These are phyloP conservation scores for Boletus subparvulus DNA, from an alignment of 768 basidiomycete genomes.

Conservation along the genomic window DNA sequence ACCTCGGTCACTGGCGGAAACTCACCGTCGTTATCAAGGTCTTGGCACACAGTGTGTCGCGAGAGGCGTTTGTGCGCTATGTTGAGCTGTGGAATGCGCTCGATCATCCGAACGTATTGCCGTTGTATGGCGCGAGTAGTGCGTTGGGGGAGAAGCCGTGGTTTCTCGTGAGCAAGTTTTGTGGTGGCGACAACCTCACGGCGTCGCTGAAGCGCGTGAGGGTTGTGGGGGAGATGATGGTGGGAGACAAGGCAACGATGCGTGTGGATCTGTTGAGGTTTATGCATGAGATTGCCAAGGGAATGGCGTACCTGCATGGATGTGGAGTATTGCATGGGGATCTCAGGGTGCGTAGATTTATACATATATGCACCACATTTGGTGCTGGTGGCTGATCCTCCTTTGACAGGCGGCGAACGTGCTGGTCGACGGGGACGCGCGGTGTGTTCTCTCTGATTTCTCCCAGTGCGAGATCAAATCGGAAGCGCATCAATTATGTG, in stretches of 20 bases:
- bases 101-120: conserved; percentile 66
- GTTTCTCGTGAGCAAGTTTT: conserved; percentile 78
- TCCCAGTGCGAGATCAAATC: conserved; percentile 79
- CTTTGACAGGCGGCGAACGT: conserved; percentile 65
- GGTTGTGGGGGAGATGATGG: not conserved
- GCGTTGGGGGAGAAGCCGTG: conserved; percentile 67
- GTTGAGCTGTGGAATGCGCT: conserved; percentile 72
- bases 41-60: conserved; percentile 58
- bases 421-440: conserved; percentile 63
- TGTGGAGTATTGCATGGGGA: conserved; percentile 75
- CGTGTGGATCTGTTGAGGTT: conserved; percentile 50
- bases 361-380: not conserved
- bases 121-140: conserved; percentile 76
- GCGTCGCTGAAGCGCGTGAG: conserved; percentile 48
- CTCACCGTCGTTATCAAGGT: conserved; percentile 72
- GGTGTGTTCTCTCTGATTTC: conserved; percentile 79
- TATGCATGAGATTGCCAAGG: conserved; percentile 73
- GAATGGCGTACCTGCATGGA: conserved; percentile 78
- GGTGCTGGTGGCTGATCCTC: not conserved
- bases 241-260: not conserved
- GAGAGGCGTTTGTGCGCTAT: conserved; percentile 66
- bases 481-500: conserved; percentile 63
- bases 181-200: conserved; percentile 62
- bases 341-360: conserved; percentile 56
- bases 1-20: conserved; percentile 70